Evolutionary conservation across 2,329 filamentous ascomycete species (phyloP), one percentile per base, ranked within the genome.

Genomic region (Aciculosporium take): DNA sequence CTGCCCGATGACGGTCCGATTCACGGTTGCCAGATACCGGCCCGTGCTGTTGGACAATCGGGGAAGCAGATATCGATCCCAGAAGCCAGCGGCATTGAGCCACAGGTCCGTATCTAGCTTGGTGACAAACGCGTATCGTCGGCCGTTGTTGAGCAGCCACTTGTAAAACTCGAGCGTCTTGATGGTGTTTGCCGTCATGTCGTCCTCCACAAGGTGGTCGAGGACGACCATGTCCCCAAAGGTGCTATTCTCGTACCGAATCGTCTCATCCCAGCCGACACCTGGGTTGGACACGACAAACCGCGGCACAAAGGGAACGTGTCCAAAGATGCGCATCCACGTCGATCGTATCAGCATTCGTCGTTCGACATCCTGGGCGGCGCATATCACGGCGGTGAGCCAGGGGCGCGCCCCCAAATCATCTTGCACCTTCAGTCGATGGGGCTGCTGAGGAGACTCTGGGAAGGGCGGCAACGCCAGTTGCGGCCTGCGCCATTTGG

Each of bases 141-240:
- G 38, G 12, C 49, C 45, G 6, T 45, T 40, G 5, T 41, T 34
- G n/a, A 54, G 44, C 17, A 59, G 52, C 50, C 52, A 56, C 40
- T 55, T 52, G 47, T 54, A 57, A 5, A 60, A 50, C 45, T 59
- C 57, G 12, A 59, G 47, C 4, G 55, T 56, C 48, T 60, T 59
- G 44, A 59, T 46, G 7, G 55, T 58, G 41, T 59, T 59, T 30
- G 57, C 55, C 4, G 52, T 56, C 6, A 57, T 25, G 12, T 55
- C 52, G 38, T 56, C 50, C 45, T 59, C 57, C 10, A 47, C 45
- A 3, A 59, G 40, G 34, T 56, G 49, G n/a, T 58, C 53, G 4
- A 59, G 56, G 2, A 60, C 51, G 44, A 59, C 56, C 29, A 60
- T 50, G 40, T 59, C 56, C 12, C 57, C 57, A 46, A 52, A 57